Evolutionary conservation across 2,329 filamentous ascomycete species (phyloP).

Genomic region (Alternaria metachromatica): DNA sequence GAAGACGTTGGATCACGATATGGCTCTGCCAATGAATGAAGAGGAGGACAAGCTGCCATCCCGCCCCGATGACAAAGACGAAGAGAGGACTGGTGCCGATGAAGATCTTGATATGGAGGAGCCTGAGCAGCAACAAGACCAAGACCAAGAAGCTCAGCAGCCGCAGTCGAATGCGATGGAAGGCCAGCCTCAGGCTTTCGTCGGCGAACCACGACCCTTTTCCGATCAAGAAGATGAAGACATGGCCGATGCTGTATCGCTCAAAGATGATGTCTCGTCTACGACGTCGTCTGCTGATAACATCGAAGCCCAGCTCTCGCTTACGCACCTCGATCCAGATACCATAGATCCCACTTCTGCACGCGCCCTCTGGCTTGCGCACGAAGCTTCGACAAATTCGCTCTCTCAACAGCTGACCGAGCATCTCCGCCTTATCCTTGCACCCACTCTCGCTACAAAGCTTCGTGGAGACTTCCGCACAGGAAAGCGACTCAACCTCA

Average conservation of each 20-base stretch:
- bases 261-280: constrained; percentile 47
- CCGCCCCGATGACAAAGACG: constrained; percentile 44
- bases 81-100: constrained; percentile 30
- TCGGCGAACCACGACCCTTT: constrained; percentile 52
- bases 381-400: constrained; percentile 82
- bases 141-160: constrained; percentile 35
- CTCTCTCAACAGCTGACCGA: constrained; percentile 90
- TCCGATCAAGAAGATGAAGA: constrained; percentile 44
- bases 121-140: constrained; percentile 34
- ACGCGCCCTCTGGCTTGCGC: constrained; percentile 80
- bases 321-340: constrained; percentile 68
- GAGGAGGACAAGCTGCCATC: constrained; percentile 52
- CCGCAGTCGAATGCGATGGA: constrained; percentile 36
- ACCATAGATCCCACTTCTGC: constrained; percentile 62
- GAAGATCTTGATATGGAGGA: constrained; percentile 54
- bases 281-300: constrained; percentile 48
- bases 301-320: constrained; percentile 67
- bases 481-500: constrained; percentile 97
- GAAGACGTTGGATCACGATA: constrained; percentile 82
- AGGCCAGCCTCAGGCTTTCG: constrained; percentile 52
- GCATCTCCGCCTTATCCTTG: constrained; percentile 92
- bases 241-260: constrained; percentile 44
- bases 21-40: constrained; percentile 75
- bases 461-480: constrained; percentile 96
- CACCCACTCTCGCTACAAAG: constrained; percentile 92